A percentile compares a stretch with the other conserved stretches of the same genome.
phyloP scores from a whole-genome alignment of 805 yeast genomes.

The Lipomyces kockii region DNA sequence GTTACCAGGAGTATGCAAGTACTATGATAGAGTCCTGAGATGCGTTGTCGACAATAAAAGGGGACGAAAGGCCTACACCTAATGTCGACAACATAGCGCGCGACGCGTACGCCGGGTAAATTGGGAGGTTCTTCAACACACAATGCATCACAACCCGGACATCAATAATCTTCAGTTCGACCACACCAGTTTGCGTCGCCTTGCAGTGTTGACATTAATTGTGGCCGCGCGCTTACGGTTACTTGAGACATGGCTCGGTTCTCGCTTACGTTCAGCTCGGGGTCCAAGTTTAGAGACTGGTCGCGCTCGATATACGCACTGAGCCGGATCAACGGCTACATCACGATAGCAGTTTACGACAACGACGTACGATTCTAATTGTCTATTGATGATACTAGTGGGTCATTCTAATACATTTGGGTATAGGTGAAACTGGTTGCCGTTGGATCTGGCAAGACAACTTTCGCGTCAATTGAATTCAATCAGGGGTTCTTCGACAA shows the following conservation, averaged over 20 bases:
- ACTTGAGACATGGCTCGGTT: slow-evolving; percentile 23
- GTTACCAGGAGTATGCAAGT: no score
- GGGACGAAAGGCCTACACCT: no score
- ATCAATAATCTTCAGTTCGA: not conserved
- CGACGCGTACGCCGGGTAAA: not conserved
- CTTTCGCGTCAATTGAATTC: slow-evolving; percentile 23
- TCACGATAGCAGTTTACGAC: slow-evolving; percentile 18
- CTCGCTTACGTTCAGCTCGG: slow-evolving; percentile 25
- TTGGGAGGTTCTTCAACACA: not conserved
- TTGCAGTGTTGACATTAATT: not conserved
- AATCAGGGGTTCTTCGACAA: slow-evolving; percentile 14
- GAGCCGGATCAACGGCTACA: slow-evolving; percentile 23
- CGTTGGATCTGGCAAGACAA: slow-evolving; percentile 20
- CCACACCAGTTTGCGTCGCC: not conserved
- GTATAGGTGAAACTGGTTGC: slow-evolving; percentile 16
- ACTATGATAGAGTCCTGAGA: no score
- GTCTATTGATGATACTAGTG: not conserved
- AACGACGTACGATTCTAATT: slow-evolving; percentile 13
- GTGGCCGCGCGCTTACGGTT: not conserved
- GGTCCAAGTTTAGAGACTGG: slow-evolving; percentile 29
- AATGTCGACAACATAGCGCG: not conserved
- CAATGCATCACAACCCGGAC: no score
- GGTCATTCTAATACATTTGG: not conserved
- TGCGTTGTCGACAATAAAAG: no score
- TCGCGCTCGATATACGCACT: slow-evolving; percentile 30